Evolutionary conservation across 192 early-diverging fungal species (phyloP).

Genomic region (Coemansia asiatica): DNA sequence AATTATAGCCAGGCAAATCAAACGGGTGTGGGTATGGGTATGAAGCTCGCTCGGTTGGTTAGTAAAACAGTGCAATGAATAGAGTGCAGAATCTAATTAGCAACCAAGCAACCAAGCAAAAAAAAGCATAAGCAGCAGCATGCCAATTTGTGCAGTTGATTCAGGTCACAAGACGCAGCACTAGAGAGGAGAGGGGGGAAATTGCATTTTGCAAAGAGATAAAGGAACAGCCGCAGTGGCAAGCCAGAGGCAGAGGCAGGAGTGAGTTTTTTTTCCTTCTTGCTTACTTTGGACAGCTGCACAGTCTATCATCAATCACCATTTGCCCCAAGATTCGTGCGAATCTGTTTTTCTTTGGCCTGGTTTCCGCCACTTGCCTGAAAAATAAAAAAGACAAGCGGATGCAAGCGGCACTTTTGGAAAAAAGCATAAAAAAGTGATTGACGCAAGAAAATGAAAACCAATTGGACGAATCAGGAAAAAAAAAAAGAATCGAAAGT

Average conservation of each 20-base stretch:
- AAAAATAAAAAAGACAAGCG: not conserved
- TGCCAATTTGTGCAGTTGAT: too few species aligned
- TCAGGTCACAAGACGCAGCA: too few species aligned
- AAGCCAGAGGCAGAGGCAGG: too few species aligned
- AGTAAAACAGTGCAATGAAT: slow-evolving; percentile 3
- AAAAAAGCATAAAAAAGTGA: slow-evolving; percentile 5
- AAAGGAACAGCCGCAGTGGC: too few species aligned
- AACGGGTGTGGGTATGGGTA: slow-evolving; percentile 3
- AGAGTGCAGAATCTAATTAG: not conserved
- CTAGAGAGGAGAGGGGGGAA: too few species aligned
- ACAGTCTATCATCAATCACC: too few species aligned
- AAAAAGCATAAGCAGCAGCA: too few species aligned
- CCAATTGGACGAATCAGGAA: not conserved
- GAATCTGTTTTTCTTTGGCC: not conserved
- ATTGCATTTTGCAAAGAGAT: too few species aligned
- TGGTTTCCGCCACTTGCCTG: not conserved
- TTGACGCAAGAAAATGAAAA: slow-evolving; percentile 12
- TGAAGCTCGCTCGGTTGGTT: not conserved
- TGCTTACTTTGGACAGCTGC: too few species aligned
- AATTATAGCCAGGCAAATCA: slow-evolving; percentile 9
- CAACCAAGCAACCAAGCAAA: not conserved
- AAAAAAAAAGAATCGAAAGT: too few species aligned
- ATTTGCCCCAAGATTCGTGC: too few species aligned
- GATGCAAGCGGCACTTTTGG: not conserved
- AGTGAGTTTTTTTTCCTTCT: too few species aligned